phyloP scores from a whole-genome alignment of 1,284 basidiomycete species.

The Sphaerobolus stellatus region DNA sequence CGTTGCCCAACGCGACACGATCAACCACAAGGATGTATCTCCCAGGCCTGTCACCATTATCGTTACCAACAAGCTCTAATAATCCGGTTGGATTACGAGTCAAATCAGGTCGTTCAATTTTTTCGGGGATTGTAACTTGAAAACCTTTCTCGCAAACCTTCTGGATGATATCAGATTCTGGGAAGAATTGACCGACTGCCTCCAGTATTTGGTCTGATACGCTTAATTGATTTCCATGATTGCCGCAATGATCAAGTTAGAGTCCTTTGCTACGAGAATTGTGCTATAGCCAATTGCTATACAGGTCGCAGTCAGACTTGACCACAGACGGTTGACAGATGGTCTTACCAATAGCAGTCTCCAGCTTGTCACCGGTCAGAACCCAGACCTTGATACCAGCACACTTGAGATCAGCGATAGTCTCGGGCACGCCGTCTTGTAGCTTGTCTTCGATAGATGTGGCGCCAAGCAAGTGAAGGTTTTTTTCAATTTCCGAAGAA shows the following conservation, averaged over 20 bases:
- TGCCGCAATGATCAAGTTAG: slow-evolving; percentile 88
- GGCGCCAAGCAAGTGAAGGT: slow-evolving; percentile 86
- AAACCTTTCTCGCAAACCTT: slow-evolving; percentile 9
- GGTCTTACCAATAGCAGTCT: slow-evolving; percentile 86
- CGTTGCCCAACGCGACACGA: slow-evolving; percentile 73
- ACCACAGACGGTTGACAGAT: neutral
- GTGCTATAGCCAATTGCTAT: slow-evolving; percentile 95
- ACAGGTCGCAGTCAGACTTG: slow-evolving; percentile 4
- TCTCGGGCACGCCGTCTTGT: slow-evolving; percentile 97
- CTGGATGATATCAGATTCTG: slow-evolving; percentile 58
- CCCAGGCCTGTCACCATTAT: slow-evolving; percentile 86
- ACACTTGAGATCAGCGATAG: slow-evolving; percentile 92
- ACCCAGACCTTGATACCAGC: slow-evolving; percentile 99
- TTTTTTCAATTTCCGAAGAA: slow-evolving; percentile 79
- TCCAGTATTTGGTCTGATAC: slow-evolving; percentile 82
- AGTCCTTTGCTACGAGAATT: slow-evolving; percentile 85
- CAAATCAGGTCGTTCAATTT: slow-evolving; percentile 41
- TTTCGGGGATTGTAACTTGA: slow-evolving; percentile 21
- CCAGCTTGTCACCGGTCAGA: slow-evolving; percentile 97
- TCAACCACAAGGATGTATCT: slow-evolving; percentile 97
- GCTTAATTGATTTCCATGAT: slow-evolving; percentile 49
- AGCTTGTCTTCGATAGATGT: slow-evolving; percentile 98
- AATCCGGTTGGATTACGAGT: slow-evolving; percentile 68
- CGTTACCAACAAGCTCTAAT: slow-evolving; percentile 79
- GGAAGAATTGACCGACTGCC: slow-evolving; percentile 90